Base-by-base conservation (phyloP, 1,284 basidiomycete genomes). In the Tetrapyrgos nigripes region DNA sequence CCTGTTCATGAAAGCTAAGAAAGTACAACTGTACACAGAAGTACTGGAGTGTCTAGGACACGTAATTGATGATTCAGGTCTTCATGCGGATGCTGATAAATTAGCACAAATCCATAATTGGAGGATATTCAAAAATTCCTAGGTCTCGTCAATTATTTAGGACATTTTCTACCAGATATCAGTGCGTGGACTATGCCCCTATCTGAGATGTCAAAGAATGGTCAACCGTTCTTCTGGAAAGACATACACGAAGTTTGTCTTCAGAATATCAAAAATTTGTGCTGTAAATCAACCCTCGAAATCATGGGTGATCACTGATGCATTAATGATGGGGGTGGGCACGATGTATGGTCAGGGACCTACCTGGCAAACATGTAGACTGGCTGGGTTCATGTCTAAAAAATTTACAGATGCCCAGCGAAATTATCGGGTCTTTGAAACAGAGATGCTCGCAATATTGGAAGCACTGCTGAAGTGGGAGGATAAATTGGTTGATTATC, bases 381-480 rank as follows among this genome's bases (percentile, higher is more conserved):
- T 76, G 0, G 75, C 76, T 0, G 77, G 73, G 1, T 80, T 81
- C 52, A 74, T 76, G 62, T 79, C 75, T 0, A 69, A 70, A 6
- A 80, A 81, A 40, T 75, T 80, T 49, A 76, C 74, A 0, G 27
- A 55, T 17, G n/a, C n/a, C n/a, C n/a, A n/a, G n/a, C n/a, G n/a
- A n/a, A n/a, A n/a, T n/a, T n/a, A n/a, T n/a, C n/a, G n/a, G n/a
- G n/a, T n/a, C n/a, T n/a, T n/a, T n/a, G n/a, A n/a, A n/a, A n/a
- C n/a, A n/a, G n/a, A n/a, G n/a, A n/a, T n/a, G n/a, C n/a, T n/a
- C n/a, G n/a, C n/a, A n/a, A n/a, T n/a, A n/a, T n/a, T n/a, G n/a
- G 74, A 73, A 61, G 69, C 64, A 0, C 60, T 74, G 0, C 50
- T 65, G 14, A 72, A 69, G 49, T 73, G 70, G 70, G 68, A 70